phyloP scores from a whole-genome alignment of 108 stramenopile species.

The Chaetoceros muelleri region DNA sequence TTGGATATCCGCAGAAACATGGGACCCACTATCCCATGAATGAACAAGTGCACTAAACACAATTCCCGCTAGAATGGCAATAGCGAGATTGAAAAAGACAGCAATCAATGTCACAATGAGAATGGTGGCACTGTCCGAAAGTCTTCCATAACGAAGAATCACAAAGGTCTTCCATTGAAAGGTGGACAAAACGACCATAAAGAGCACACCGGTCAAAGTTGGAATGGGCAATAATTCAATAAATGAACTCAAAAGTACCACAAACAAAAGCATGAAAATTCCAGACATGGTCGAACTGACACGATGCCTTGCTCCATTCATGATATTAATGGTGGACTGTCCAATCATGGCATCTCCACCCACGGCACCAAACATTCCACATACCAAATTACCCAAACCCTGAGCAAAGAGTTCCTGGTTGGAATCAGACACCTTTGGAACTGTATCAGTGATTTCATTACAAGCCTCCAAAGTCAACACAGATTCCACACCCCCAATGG shows the following conservation, averaged over 20 bases:
- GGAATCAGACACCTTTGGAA: slow-evolving; percentile 29
- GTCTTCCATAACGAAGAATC: slow-evolving; percentile 29
- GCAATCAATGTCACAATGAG: slow-evolving; percentile 35
- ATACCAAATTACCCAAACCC: slow-evolving; percentile 36
- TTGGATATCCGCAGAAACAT: slow-evolving; percentile 30
- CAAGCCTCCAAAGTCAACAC: slow-evolving; percentile 39
- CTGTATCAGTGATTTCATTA: slow-evolving; percentile 46
- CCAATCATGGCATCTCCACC: slow-evolving; percentile 58
- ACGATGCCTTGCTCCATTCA: slow-evolving; percentile 42
- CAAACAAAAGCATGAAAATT: slow-evolving; percentile 41
- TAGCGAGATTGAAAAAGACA: slow-evolving; percentile 40
- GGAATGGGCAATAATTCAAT: slow-evolving; percentile 36
- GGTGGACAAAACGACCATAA: slow-evolving; percentile 42
- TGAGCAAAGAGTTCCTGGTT: slow-evolving; percentile 47
- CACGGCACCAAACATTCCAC: slow-evolving; percentile 38
- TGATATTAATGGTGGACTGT: slow-evolving; percentile 50
- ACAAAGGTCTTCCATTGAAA: slow-evolving; percentile 49
- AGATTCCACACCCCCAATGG: slow-evolving; percentile 43
- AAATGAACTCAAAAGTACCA: slow-evolving; percentile 23
- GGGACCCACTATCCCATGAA: slow-evolving; percentile 37
- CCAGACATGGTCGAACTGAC: slow-evolving; percentile 35
- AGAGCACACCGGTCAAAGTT: slow-evolving; percentile 43
- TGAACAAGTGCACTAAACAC: slow-evolving; percentile 32
- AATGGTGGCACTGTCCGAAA: slow-evolving; percentile 31
- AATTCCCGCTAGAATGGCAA: slow-evolving; percentile 40